phyloP scores from a whole-genome alignment of 192 early-diverging fungal genomes.

The Pilaira anomala region DNA sequence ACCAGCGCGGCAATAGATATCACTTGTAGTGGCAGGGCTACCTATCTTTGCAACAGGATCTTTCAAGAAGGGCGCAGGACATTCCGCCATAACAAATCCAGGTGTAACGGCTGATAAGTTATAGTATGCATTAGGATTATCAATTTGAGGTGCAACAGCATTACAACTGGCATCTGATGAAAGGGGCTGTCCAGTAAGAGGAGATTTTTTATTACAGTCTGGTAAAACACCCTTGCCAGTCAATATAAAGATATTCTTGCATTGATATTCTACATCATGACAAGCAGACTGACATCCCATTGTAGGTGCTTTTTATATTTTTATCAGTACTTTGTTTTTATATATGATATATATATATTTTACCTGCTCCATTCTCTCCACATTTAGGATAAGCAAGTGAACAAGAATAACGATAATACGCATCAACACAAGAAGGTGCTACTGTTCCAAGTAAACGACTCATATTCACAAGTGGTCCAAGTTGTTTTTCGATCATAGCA shows the following conservation, averaged over 20 bases:
- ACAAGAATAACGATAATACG: slow-evolving; percentile 34
- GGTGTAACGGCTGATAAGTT: slow-evolving; percentile 26
- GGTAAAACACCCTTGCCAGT: slow-evolving; percentile 2
- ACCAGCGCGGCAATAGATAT: slow-evolving; percentile 37
- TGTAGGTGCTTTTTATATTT: not conserved
- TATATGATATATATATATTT: not conserved
- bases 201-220: not conserved
- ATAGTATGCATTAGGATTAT: not conserved
- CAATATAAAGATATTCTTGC: slow-evolving; percentile 13
- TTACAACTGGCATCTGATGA: not conserved
- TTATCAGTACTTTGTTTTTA: not conserved
- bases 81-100: slow-evolving; percentile 23
- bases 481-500: slow-evolving; percentile 8
- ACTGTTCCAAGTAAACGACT: slow-evolving; percentile 1
- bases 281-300: slow-evolving; percentile 7
- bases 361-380: not conserved
- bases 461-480: not conserved
- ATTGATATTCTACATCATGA: not conserved
- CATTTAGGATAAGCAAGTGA: slow-evolving; percentile 35
- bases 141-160: slow-evolving; percentile 1
- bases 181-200: slow-evolving; percentile 6
- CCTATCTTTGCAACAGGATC: slow-evolving; percentile 35
- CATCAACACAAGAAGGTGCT: slow-evolving; percentile 21
- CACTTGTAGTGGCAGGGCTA: slow-evolving; percentile 18
- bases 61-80: slow-evolving; percentile 38